Base-by-base conservation (phyloP, 805 yeast genomes). In the Starmerella scarabaei region DNA sequence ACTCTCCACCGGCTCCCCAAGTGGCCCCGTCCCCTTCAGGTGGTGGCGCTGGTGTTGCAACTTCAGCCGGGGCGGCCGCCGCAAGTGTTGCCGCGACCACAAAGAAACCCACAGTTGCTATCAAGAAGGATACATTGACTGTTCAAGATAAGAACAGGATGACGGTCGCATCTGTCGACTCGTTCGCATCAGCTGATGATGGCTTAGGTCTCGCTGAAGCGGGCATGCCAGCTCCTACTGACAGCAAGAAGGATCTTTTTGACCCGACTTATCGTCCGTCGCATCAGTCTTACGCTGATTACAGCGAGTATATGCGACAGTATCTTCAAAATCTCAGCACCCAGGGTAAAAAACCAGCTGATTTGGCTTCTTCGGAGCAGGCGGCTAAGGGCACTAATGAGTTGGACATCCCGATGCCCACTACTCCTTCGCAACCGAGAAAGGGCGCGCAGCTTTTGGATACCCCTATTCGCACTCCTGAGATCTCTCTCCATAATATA, bases 301-400 rank as follows among this genome's bases (percentile, higher is more conserved):
- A 53, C 46, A 42, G 47, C 16, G 56, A 51, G 44, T 53, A 53
- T 41, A 50, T 53, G 53, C 42, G 40, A 35, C 52, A 48, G 33
- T 52, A 51, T 33, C 40, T 53, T 30, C 23, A 46, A 15, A 37
- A 42, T 16, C 24, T 38, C 21, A 24, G 38, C 12, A 20, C 28
- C n/a, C 29, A 19, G 18, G 30, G 20, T 21, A 30, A 30, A 16
- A 6, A 7, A 8, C 7, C 30, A 6, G 12, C 20, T 16, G 14
- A 7, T 16, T 8, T 7, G 20, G 19, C 12, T 7, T 5, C 19
- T 5, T 11, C 14, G 11, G 33, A 11, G 4, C 8, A 17, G 6
- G 21, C 33, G 14, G 20, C 14, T 5, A 15, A 6, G 7, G 5
- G 11, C 21, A 17, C 18, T 7, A 21, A n/a, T 15, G 35, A 20